These are phyloP conservation scores for Hypomyces perniciosus DNA, from an alignment of 2,329 filamentous ascomycete genomes.

Conservation along the genomic window DNA sequence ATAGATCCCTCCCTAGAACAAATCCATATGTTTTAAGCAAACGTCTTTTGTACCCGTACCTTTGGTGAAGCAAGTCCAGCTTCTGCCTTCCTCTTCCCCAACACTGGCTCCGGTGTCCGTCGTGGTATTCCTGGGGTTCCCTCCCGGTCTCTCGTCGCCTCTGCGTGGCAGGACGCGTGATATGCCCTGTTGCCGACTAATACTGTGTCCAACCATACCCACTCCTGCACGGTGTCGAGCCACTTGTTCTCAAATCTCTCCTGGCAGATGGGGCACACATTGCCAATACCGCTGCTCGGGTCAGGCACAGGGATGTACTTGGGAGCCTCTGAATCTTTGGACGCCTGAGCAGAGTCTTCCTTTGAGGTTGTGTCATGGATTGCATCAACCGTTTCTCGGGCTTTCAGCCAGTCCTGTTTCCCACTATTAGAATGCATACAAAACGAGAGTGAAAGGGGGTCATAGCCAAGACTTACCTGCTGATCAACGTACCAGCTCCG, in stretches of 20 bases:
- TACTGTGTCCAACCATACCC: slow-evolving; percentile 90
- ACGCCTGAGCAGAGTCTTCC: slow-evolving; percentile 26
- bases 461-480: slow-evolving; percentile 48
- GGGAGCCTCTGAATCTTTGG: slow-evolving; percentile 38
- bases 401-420: slow-evolving; percentile 78
- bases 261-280: slow-evolving; percentile 87
- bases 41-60: slow-evolving; percentile 31
- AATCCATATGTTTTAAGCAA: slow-evolving; percentile 18
- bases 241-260: slow-evolving; percentile 91
- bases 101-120: slow-evolving; percentile 57
- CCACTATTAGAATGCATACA: slow-evolving; percentile 7
- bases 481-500: slow-evolving; percentile 94
- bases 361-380: slow-evolving; percentile 36
- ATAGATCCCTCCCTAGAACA: background rate
- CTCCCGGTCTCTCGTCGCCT: slow-evolving; percentile 64
- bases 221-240: slow-evolving; percentile 90
- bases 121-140: slow-evolving; percentile 36
- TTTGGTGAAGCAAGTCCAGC: slow-evolving; percentile 39
- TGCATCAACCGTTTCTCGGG: slow-evolving; percentile 71
- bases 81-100: slow-evolving; percentile 73
- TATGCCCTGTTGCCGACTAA: slow-evolving; percentile 74
- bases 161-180: slow-evolving; percentile 83
- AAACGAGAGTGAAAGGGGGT: background rate
- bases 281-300: slow-evolving; percentile 66
- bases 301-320: slow-evolving; percentile 81